Evolutionary conservation across 768 basidiomycete species (phyloP), one percentile per base, ranked within the genome.

Genomic region (Agaricus bisporus): DNA sequence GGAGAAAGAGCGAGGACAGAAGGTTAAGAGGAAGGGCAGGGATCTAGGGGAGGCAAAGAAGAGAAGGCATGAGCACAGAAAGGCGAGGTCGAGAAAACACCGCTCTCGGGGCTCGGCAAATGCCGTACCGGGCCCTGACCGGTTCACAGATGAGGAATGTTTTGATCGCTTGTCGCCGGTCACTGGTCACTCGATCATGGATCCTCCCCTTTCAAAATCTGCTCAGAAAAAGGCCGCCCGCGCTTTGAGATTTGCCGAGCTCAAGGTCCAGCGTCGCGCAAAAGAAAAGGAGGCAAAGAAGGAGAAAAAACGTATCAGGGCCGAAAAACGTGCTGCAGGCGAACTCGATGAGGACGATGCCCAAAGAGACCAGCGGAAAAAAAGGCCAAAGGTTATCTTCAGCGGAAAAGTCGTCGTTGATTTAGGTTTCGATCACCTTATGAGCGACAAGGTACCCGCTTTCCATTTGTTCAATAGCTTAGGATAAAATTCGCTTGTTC

Each of bases 341-440:
- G 86, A 85, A 61, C 69, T 81, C 47, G 74, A 77, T 45, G 76
- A 76, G 36, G 71, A 67, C 0, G 70, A 74, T n/a, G 66, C 68
- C 43, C 65, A 70, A 44, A 70, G 63, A 56, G 69, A 64, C 35
- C 68, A 68, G 58, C 68, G 61, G 59, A 70, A 63, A 59, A 79
- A 73, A 73, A 73, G 67, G 64, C 66, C 64, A 26, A 71, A 65
- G 54, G 56, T 74, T 39, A 59, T 70, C 44, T 85, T 81, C 59
- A 76, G 80, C 5, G 90, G 87, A 18, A 78, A 76, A 55, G 77
- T 93, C 3, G 81, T 91, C 32, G 67, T 98, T 17, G 97, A 99
- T 71, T 75, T 98, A 15, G 91, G 85, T 8, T 98, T 97, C 66
- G 95, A 98, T 65, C 81, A 94, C 41, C 74, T 85, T 70, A 98